These are phyloP conservation scores for Rubroboletus satanas DNA, from an alignment of 768 basidiomycete genomes.

Conservation along the genomic window DNA sequence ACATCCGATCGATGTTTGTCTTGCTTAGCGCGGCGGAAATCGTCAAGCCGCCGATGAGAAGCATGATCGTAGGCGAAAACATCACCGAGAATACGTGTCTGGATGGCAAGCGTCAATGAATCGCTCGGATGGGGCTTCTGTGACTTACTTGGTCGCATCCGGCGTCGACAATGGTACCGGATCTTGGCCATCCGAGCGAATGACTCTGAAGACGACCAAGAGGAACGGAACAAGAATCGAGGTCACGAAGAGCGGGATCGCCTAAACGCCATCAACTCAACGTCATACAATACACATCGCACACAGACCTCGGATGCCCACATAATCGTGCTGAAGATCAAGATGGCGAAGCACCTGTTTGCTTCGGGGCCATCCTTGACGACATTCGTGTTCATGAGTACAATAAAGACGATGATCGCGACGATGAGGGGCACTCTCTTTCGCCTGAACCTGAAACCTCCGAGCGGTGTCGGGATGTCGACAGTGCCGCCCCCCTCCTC, in stretches of 20 bases:
- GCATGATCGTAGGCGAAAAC: slow-evolving; percentile 98
- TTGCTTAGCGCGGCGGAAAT: slow-evolving; percentile 95
- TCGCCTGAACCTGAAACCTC: slow-evolving; percentile 59
- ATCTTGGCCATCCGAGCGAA: slow-evolving; percentile 50
- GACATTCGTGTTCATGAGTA: slow-evolving; percentile 56
- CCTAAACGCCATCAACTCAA: slow-evolving; percentile 43
- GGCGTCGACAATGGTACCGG: slow-evolving; percentile 49
- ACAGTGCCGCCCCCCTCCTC: slow-evolving; percentile 36
- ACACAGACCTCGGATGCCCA: slow-evolving; percentile 91
- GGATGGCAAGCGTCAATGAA: not conserved
- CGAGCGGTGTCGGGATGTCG: slow-evolving; percentile 59
- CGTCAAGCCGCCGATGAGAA: slow-evolving; percentile 96
- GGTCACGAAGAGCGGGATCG: slow-evolving; percentile 97
- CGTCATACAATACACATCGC: not conserved
- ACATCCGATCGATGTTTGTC: slow-evolving; percentile 87
- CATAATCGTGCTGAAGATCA: slow-evolving; percentile 85
- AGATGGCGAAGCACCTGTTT: slow-evolving; percentile 85
- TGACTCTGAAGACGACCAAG: slow-evolving; percentile 78
- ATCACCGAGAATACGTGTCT: slow-evolving; percentile 92
- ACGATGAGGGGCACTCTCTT: slow-evolving; percentile 55
- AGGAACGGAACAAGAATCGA: slow-evolving; percentile 86
- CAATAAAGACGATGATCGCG: slow-evolving; percentile 55
- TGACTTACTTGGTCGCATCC: slow-evolving; percentile 76
- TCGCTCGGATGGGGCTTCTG: not conserved
- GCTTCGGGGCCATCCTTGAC: slow-evolving; percentile 61